A percentile compares a stretch with the other conserved stretches of the same genome.
Conservation (phyloP, 108 stramenopile genomes). For the Skeletonema marinoi region DNA sequence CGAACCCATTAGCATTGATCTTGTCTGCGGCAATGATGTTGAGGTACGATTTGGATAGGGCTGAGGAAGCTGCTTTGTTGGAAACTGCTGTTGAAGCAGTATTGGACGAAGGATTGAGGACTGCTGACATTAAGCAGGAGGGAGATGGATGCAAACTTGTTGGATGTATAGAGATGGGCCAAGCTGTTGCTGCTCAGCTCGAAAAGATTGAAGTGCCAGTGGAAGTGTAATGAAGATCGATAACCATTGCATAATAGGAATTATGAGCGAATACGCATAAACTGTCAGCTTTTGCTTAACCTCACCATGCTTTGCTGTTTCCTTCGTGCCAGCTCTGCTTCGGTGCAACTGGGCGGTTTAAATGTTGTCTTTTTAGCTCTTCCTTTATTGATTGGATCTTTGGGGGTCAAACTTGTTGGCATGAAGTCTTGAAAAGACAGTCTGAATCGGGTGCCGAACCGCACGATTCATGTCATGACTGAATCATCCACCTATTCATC, state of each 20-base stretch:
- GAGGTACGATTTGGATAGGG: conserved; percentile 91
- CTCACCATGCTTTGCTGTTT: too few relatives aligned
- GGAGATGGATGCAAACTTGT: conserved; percentile 86
- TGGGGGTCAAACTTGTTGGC: too few relatives aligned
- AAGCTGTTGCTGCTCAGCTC: conserved; percentile 74
- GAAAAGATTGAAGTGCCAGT: conserved; percentile 49
- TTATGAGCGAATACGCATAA: too few relatives aligned
- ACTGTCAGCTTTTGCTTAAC: too few relatives aligned
- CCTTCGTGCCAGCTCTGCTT: too few relatives aligned
- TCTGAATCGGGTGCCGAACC: too few relatives aligned
- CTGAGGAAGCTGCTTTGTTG: conserved; percentile 84
- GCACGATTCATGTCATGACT: neutral
- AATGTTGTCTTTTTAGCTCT: too few relatives aligned
- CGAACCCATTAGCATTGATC: conserved; percentile 98
- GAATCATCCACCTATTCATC: neutral
- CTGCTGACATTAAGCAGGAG: conserved; percentile 93
- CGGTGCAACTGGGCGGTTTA: too few relatives aligned
- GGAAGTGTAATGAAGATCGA: conserved; percentile 19
- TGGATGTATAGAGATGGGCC: conserved; percentile 90
- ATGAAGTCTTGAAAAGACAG: too few relatives aligned
- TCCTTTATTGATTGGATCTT: too few relatives aligned
- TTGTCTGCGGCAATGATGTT: conserved; percentile 98
- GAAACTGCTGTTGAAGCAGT: conserved; percentile 92
- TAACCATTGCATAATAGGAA: neutral
- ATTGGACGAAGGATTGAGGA: conserved; percentile 88